Conservation (phyloP, 2,329 filamentous ascomycete genomes). For the Dactylellina drechsleri region DNA sequence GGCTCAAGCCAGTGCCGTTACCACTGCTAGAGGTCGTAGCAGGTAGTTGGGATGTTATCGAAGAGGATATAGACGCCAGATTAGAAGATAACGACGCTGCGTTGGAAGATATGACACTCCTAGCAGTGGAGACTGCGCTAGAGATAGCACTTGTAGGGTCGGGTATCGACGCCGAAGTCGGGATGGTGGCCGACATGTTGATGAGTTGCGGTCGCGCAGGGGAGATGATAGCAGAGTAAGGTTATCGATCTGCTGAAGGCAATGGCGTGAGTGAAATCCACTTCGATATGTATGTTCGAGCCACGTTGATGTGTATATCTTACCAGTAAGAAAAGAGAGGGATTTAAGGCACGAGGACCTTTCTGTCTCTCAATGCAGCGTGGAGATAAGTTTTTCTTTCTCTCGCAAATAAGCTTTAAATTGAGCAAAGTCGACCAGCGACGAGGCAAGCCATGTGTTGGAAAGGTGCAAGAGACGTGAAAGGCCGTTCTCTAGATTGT, state of each 20-base stretch:
- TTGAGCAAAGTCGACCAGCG: conserved; percentile 29
- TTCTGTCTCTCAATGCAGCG: background rate
- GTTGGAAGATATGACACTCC: conserved; percentile 1
- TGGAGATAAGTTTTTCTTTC: conserved; percentile 5
- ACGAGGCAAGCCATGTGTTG: conserved; percentile 11
- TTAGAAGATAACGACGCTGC: background rate
- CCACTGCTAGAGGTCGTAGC: conserved; percentile 18
- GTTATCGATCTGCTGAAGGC: conserved; percentile 7
- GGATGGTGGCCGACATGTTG: conserved; percentile 24
- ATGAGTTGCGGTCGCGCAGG: conserved; percentile 23
- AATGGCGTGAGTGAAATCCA: conserved; percentile 5
- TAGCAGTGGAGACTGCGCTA: background rate
- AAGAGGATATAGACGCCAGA: conserved; percentile 10
- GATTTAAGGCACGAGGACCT: conserved; percentile 12
- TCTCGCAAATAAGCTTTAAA: conserved; percentile 35
- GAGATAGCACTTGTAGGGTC: conserved; percentile 11
- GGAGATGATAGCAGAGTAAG: conserved; percentile 9
- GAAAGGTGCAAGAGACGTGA: background rate
- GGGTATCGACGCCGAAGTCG: conserved; percentile 11
- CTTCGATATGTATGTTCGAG: conserved; percentile 9
- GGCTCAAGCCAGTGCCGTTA: conserved; percentile 2
- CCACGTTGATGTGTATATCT: conserved; percentile 21
- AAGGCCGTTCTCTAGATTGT: background rate
- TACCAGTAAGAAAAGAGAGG: conserved; percentile 12
- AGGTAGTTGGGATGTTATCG: conserved; percentile 19